Base-by-base conservation (phyloP, 495 filamentous ascomycete genomes). In the Hypoxylon lienhwacheense region DNA sequence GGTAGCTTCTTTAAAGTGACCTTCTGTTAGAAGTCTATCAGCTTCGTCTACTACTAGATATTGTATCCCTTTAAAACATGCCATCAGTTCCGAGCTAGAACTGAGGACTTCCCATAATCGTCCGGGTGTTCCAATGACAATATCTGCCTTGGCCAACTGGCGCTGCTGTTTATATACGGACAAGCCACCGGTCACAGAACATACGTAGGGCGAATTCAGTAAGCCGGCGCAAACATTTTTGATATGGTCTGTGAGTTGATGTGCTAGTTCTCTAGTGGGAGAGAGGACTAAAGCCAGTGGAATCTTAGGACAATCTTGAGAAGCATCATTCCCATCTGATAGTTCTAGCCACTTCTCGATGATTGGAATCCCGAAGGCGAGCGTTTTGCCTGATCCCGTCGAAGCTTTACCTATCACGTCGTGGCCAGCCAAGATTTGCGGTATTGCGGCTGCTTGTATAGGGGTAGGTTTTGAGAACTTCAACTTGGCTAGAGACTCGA, bases 1-100 rank as follows among this genome's bases (percentile, higher is more conserved):
- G 33, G 89, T 85, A 0, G 91, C 81, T 64, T 98, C 93, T 68
- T 97, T 91, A 72, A 95, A 98, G 65, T 96, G 86, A 2, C 93
- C 93, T 64, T 96, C 86, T 47, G 90, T 93, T 29, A 98, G 73
- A 26, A 98, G 76, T 42, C 95, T 80, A 74, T 98, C 93, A 0
- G 95, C 93, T 73, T 98, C 93, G 62, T 98, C 93, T 3, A 98
- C 78, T 0, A 97, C 90, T 2, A 98, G 74, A 57, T 90, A 97
- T 36, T 81, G 77, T 31, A 96, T 85, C 10, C 73, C 64, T 57
- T 80, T 81, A 52, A 97, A 81, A n/a, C 79, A 79, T 1, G 75
- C 70, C 83, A 75, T 51, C 74, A 75, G 47, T n/a, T 71, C 59
- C 12, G 59, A 69, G 55, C 68, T 73, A n/a, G 77, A 69, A 66